Conservation (phyloP, 2,329 filamentous ascomycete species). For the Byssoonygena ceratinophila region DNA sequence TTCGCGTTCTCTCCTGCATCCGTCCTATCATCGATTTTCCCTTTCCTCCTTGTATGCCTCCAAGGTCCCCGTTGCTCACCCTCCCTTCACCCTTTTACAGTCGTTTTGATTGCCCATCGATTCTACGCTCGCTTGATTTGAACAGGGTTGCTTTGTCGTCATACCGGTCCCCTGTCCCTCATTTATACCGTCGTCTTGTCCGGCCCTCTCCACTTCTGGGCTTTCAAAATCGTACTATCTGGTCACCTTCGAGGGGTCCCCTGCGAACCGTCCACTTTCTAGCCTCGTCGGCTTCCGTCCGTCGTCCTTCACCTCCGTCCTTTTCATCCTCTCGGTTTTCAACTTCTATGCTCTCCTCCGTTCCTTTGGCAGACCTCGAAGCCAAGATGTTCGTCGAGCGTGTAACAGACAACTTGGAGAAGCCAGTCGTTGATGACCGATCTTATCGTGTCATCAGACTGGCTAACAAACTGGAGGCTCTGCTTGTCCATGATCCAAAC, state of each 20-base stretch:
- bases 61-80: constrained; percentile 14
- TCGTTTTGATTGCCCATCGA: not conserved
- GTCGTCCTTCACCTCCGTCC: not conserved
- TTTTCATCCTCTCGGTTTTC: not conserved
- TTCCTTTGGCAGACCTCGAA: constrained; percentile 7
- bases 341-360: not conserved
- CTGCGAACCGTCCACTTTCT: not conserved
- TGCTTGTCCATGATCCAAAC: constrained; percentile 85
- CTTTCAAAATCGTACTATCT: not conserved
- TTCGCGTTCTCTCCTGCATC: not conserved
- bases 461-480: constrained; percentile 75
- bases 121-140: not conserved
- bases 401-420: constrained; percentile 65
- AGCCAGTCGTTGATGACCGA: constrained; percentile 73
- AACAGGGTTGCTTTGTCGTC: constrained; percentile 8
- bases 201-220: not conserved
- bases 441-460: constrained; percentile 79
- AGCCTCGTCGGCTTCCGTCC: not conserved
- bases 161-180: not conserved
- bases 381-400: constrained; percentile 31
- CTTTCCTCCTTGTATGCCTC: constrained; percentile 16
- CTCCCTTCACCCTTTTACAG: constrained; percentile 1
- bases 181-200: not conserved
- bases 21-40: constrained; percentile 7
- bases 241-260: not conserved